Conservation (phyloP, 495 filamentous ascomycete species). For the Melanomma pulvis-pyrius region DNA sequence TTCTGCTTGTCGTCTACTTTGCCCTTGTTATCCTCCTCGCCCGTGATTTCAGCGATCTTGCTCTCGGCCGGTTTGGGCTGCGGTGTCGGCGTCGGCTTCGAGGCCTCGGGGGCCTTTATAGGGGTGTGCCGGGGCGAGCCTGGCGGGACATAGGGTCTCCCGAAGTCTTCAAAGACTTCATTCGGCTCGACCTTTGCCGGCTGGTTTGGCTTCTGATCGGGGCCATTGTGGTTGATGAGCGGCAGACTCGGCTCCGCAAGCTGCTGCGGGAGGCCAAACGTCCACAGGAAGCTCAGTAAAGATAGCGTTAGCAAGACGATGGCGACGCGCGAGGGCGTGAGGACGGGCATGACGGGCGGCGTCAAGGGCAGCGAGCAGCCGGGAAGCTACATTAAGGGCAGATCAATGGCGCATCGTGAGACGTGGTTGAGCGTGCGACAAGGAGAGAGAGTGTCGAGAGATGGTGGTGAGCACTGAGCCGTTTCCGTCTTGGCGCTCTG, state of each 20-base stretch:
- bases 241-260: conserved; percentile 4
- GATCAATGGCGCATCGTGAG: neutral
- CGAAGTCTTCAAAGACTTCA: neutral
- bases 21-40: neutral
- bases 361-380: neutral
- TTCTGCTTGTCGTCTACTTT: neutral
- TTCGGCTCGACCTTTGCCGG: neutral
- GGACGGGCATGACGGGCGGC: conserved; percentile 17
- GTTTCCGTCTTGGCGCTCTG: conserved; percentile 1
- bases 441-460: neutral
- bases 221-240: conserved; percentile 11
- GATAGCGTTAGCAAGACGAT: conserved; percentile 15
- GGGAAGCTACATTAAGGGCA: neutral
- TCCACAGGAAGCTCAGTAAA: conserved; percentile 32
- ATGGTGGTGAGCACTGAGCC: neutral
- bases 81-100: neutral
- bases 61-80: neutral
- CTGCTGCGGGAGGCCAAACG: conserved; percentile 28
- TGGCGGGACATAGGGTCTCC: neutral
- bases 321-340: conserved; percentile 30
- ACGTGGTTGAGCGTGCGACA: neutral
- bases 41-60: neutral
- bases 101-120: neutral
- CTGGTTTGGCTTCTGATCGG: neutral
- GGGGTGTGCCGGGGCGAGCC: neutral